Conservation (phyloP, 495 filamentous ascomycete species). For the Collariella sp. region DNA sequence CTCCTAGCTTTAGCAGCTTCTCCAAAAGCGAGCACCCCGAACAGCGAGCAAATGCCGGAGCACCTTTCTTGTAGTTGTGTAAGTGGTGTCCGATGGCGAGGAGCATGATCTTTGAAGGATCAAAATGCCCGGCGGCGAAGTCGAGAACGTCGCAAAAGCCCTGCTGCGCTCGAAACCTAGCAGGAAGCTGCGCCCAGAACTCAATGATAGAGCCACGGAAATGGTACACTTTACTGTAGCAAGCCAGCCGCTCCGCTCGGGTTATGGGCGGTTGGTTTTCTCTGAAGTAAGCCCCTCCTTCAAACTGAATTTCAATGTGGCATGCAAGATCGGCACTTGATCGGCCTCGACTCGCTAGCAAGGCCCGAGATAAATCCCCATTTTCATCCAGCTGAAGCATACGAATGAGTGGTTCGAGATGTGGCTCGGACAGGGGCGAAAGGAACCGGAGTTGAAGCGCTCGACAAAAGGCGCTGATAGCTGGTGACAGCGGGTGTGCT, state of each 20-base stretch:
- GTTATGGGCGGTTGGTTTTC: background rate
- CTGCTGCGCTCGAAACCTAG: background rate
- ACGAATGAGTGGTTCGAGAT: background rate
- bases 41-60: background rate
- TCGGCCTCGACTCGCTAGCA: background rate
- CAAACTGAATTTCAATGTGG: background rate
- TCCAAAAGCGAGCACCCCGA: background rate
- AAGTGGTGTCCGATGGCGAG: background rate
- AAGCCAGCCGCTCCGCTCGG: too few relatives aligned
- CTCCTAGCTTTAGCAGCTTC: background rate
- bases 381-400: background rate
- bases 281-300: background rate
- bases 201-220: background rate
- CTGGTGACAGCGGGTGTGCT: background rate
- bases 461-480: background rate
- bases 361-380: background rate
- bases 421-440: background rate
- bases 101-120: background rate
- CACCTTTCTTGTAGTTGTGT: background rate
- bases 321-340: background rate
- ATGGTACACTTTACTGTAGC: background rate
- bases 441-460: background rate
- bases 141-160: background rate
- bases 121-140: background rate
- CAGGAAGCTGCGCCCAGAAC: background rate